Evolutionary conservation across 495 filamentous ascomycete species (phyloP), one percentile per base, ranked within the genome.

Genomic region (Lophium mytilinum): DNA sequence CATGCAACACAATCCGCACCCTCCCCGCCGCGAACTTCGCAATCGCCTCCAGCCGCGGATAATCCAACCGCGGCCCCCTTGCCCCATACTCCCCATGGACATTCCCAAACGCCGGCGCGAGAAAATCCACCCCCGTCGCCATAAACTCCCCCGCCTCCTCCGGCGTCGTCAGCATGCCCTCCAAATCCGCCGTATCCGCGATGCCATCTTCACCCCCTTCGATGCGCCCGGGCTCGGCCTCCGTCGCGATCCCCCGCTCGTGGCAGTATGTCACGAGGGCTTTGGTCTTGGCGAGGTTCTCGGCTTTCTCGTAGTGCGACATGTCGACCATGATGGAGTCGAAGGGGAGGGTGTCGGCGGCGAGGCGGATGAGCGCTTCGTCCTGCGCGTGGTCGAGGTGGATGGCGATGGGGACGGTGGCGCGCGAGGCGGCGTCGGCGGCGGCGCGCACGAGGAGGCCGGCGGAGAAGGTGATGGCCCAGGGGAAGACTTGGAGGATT

Each of bases 271-370:
- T 39, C 12, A 60, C 57, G 3, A 67, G 52, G 15, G 57, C 40
- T 19, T 54, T 57, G 8, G 61, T 69, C 43, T 60, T 63, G 7
- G 24, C 50, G n/a, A 69, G 49, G 46, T 69, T 69, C 55, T 65
- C 66, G 12, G 19, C 58, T 50, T 69, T 58, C 24, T 67, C 66
- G 36, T 69, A 58, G 49, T 69, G 64, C 41, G 49, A 60, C 64
- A 69, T 69, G 35, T 67, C 64, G 8, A 66, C 58, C 64, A 69
- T 69, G 46, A 67, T 63, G n/a, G 50, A 56, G 37, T 69, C 64
- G 15, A 67, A 61, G 15, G 56, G 56, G 0, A 63, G 48, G 3
- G 48, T 61, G 37, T 53, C 39, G 10, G 64, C 53, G 24, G 63
- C 63, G 17, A 58, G 51, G 24, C 57, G 53, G 34, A 67, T 61